phyloP scores from a whole-genome alignment of 148 eudicot species.

The Rhododendron simsii region DNA sequence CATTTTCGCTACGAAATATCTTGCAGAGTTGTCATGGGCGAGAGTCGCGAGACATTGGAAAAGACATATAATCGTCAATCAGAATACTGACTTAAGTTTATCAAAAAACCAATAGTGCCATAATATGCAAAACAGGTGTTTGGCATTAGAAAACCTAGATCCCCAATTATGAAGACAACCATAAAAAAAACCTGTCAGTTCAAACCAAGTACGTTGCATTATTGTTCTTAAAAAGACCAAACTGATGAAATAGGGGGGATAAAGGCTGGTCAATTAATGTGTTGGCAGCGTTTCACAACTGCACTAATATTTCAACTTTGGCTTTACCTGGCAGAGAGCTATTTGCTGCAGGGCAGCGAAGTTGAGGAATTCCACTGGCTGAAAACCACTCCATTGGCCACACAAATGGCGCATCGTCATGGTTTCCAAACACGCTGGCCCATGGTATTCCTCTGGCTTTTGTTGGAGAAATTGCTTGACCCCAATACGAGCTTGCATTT shows the following conservation, averaged over 20 bases:
- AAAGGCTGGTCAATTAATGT: not conserved
- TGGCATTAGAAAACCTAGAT: not conserved
- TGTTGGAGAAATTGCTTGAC: conserved; percentile 66
- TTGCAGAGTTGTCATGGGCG: not conserved
- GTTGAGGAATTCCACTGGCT: conserved; percentile 52
- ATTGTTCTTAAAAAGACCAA: not conserved
- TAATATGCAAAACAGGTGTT: not conserved
- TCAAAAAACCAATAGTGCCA: not conserved
- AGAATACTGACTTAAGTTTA: not conserved
- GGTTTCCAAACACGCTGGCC: conserved; percentile 84
- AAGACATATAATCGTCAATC: not conserved
- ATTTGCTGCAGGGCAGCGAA: conserved; percentile 40
- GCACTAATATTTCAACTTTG: not conserved
- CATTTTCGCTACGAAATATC: not conserved
- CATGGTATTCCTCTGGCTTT: conserved; percentile 69
- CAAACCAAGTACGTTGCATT: not conserved
- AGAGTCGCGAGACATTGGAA: not conserved
- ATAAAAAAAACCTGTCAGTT: not conserved
- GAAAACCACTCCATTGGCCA: conserved; percentile 98
- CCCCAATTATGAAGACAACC: not conserved
- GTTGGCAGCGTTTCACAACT: not conserved
- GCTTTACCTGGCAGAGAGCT: conserved; percentile 33
- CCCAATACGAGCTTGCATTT: conserved; percentile 85
- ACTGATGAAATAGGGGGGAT: not conserved
- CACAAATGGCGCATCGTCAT: conserved; percentile 79